Evolutionary conservation across 371 early-diverging fungal genomes (phyloP).

Genomic region (Paramicrosporidium saccamoebae): DNA sequence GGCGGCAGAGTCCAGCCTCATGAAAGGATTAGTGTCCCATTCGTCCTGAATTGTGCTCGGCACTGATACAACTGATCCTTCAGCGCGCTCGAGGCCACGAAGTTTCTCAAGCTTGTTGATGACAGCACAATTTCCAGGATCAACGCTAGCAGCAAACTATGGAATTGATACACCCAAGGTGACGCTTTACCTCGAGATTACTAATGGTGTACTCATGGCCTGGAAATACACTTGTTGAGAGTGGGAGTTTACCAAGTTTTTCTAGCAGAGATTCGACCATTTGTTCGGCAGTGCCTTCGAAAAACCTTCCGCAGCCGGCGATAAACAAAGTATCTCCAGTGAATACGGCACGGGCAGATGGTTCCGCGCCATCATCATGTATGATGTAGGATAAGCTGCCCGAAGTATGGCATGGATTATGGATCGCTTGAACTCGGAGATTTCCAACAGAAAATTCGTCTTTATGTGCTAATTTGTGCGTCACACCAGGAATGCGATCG

Average conservation of each 20-base stretch:
- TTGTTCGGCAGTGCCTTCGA: conserved; percentile 52
- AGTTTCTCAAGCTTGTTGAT: no score
- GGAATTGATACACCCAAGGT: conserved; percentile 4
- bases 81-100: no score
- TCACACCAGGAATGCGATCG: conserved; percentile 46
- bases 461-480: conserved; percentile 26
- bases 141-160: conserved; percentile 14
- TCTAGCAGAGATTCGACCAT: conserved; percentile 36
- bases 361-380: conserved; percentile 9
- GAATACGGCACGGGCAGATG: conserved; percentile 14
- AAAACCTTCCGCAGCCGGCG: conserved; percentile 62
- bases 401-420: conserved; percentile 60
- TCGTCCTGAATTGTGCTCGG: conserved; percentile 66
- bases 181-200: conserved; percentile 12
- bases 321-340: conserved; percentile 47
- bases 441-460: conserved; percentile 35
- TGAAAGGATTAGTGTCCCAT: conserved; percentile 43
- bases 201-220: conserved; percentile 63
- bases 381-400: conserved; percentile 58
- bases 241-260: conserved; percentile 23
- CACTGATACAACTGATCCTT: no score
- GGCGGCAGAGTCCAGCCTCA: no score
- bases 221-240: conserved; percentile 47
- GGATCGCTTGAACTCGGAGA: conserved; percentile 13
- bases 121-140: no score